Evolutionary conservation across 1,139 yeast species (phyloP).

Genomic region (Suhomyces bokatorum): DNA sequence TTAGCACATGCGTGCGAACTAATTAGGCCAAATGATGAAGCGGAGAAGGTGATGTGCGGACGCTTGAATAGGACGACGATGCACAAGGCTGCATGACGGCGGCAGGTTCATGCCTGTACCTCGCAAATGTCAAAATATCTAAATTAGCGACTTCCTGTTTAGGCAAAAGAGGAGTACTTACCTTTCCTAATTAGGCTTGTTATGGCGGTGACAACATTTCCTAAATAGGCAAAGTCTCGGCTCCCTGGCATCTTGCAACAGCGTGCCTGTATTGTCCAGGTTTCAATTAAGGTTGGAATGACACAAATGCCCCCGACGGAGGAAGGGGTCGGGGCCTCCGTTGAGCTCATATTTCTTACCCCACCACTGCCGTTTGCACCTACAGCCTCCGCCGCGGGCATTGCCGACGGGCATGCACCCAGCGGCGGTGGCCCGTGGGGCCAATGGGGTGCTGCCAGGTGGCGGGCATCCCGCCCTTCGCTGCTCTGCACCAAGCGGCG

Average conservation of each 20-base stretch:
- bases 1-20: conserved; percentile 12
- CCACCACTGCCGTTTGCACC: conserved; percentile 3
- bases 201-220: conserved; percentile 19
- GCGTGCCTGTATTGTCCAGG: conserved; percentile 9
- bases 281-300: conserved; percentile 4
- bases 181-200: conserved; percentile 20
- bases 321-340: neutral
- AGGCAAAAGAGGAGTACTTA: conserved; percentile 27
- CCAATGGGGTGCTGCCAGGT: no score
- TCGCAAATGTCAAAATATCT: conserved; percentile 5
- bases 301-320: neutral
- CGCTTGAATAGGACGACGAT: neutral
- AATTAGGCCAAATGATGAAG: conserved; percentile 11
- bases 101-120: neutral
- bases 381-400: neutral
- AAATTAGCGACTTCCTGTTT: conserved; percentile 18
- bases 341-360: neutral
- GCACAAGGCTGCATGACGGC: neutral
- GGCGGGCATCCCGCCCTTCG: no score
- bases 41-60: conserved; percentile 8
- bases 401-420: neutral
- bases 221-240: conserved; percentile 20
- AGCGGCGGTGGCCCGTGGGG: no score
- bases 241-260: conserved; percentile 5
- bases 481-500: neutral